phyloP scores from a whole-genome alignment of 2,329 filamentous ascomycete species.

The Alternaria brassicicola region DNA sequence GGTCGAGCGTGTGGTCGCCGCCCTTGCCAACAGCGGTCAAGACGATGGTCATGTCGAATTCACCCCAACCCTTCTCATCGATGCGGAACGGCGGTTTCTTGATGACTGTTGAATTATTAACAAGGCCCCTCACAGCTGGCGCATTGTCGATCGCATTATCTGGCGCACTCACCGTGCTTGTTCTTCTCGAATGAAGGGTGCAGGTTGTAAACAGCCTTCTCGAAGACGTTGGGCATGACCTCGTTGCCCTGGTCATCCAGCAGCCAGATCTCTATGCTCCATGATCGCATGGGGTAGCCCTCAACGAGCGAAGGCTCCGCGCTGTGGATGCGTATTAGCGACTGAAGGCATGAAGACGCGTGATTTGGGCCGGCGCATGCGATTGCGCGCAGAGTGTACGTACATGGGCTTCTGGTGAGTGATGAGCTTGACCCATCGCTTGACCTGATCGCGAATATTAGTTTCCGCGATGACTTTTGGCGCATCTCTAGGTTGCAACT shows the following conservation, averaged over 20 bases:
- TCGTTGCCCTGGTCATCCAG: slow-evolving; percentile 87
- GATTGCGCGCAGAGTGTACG: slow-evolving; percentile 49
- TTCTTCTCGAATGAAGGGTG: slow-evolving; percentile 93
- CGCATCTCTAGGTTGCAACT: slow-evolving; percentile 25
- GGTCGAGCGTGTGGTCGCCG: slow-evolving; percentile 76
- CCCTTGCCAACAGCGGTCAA: slow-evolving; percentile 85
- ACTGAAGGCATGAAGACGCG: slow-evolving; percentile 15
- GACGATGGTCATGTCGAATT: slow-evolving; percentile 93
- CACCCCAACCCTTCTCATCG: slow-evolving; percentile 95
- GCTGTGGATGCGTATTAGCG: slow-evolving; percentile 53
- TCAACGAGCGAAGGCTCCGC: slow-evolving; percentile 81
- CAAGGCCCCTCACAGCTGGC: not conserved
- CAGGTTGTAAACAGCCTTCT: slow-evolving; percentile 89
- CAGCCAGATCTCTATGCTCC: slow-evolving; percentile 85
- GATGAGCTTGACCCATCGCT: slow-evolving; percentile 89
- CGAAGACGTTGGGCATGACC: slow-evolving; percentile 81
- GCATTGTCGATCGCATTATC: not conserved
- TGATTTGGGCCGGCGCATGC: slow-evolving; percentile 16
- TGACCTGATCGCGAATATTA: slow-evolving; percentile 60
- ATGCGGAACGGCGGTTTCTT: slow-evolving; percentile 86
- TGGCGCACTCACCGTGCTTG: slow-evolving; percentile 69
- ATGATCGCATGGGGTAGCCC: slow-evolving; percentile 90
- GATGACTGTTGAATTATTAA: slow-evolving; percentile 56
- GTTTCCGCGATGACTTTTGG: not conserved
- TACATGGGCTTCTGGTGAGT: slow-evolving; percentile 91